A percentile compares a stretch with the other conserved stretches of the same genome.
Evolutionary conservation across 2,329 filamentous ascomycete species (phyloP).

Genomic region (Aspergillus spinulosporus): DNA sequence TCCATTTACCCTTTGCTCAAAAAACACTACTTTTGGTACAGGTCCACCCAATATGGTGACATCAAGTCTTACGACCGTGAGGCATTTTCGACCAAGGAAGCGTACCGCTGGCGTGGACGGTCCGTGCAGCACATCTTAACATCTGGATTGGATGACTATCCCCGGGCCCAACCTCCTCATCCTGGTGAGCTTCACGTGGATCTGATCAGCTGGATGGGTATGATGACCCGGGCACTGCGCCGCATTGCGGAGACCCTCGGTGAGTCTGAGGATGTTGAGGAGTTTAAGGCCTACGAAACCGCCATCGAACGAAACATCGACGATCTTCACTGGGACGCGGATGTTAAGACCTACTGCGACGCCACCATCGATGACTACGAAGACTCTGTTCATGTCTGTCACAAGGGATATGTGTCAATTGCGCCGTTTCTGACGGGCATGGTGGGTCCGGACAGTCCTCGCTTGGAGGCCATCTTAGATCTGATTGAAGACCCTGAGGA

Average conservation of each 20-base stretch:
- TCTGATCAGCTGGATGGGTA: constrained; percentile 93
- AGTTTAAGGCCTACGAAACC: constrained; percentile 69
- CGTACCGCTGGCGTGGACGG: constrained; percentile 91
- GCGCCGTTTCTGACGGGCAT: constrained; percentile 90
- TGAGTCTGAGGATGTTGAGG: constrained; percentile 71
- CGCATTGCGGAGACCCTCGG: constrained; percentile 76
- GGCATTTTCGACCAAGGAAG: constrained; percentile 83
- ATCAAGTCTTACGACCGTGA: constrained; percentile 88
- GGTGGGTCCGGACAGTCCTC: constrained; percentile 69
- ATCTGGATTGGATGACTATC: constrained; percentile 94
- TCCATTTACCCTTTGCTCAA: constrained; percentile 83
- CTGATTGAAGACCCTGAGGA: constrained; percentile 78
- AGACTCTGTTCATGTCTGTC: constrained; percentile 84
- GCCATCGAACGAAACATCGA: constrained; percentile 84
- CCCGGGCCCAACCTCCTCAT: constrained; percentile 87
- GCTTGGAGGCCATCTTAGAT: constrained; percentile 72
- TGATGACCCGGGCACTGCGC: constrained; percentile 84
- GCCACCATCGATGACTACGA: constrained; percentile 94
- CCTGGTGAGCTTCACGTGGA: constrained; percentile 95
- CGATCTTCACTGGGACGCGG: constrained; percentile 87
- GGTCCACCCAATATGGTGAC: constrained; percentile 84
- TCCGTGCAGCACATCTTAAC: constrained; percentile 85
- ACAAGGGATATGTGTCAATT: constrained; percentile 93
- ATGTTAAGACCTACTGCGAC: constrained; percentile 84
- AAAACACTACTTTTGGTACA: constrained; percentile 93